Evolutionary conservation across 352 stramenopile species (phyloP).

Genomic region (Globisporangium viniferum): DNA sequence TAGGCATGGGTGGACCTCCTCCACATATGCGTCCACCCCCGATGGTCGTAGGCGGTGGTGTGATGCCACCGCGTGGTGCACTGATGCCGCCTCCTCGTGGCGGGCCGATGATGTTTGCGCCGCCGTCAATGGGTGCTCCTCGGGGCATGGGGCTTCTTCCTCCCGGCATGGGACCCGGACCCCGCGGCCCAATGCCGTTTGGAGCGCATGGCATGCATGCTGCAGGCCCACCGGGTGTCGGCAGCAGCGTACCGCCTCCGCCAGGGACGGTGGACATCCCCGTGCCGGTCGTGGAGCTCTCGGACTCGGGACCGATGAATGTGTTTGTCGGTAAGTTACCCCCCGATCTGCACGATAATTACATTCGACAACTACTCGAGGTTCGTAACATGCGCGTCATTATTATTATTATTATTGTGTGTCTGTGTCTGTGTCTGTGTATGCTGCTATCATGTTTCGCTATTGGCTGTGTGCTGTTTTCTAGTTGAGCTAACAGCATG

Average conservation of each 20-base stretch:
- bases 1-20: constrained; percentile 3
- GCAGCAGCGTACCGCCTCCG: constrained; percentile 1
- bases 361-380: constrained; percentile 55
- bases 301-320: constrained; percentile 30
- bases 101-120: constrained; percentile 6
- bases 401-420: neutral
- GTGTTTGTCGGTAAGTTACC: constrained; percentile 59
- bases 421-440: neutral
- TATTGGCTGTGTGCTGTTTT: neutral
- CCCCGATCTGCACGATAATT: constrained; percentile 45
- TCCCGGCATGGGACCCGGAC: neutral
- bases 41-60: neutral
- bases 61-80: constrained; percentile 2
- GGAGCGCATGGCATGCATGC: neutral
- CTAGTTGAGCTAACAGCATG: neutral
- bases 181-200: neutral
- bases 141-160: neutral
- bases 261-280: constrained; percentile 15
- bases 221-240: neutral
- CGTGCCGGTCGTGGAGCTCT: constrained; percentile 12
- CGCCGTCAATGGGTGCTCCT: constrained; percentile 2
- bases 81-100: constrained; percentile 6
- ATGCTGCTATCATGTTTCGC: neutral
- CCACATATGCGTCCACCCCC: constrained; percentile 2
- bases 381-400: neutral